phyloP scores from a whole-genome alignment of 2,329 filamentous ascomycete genomes.

The Colletotrichum caudatum region DNA sequence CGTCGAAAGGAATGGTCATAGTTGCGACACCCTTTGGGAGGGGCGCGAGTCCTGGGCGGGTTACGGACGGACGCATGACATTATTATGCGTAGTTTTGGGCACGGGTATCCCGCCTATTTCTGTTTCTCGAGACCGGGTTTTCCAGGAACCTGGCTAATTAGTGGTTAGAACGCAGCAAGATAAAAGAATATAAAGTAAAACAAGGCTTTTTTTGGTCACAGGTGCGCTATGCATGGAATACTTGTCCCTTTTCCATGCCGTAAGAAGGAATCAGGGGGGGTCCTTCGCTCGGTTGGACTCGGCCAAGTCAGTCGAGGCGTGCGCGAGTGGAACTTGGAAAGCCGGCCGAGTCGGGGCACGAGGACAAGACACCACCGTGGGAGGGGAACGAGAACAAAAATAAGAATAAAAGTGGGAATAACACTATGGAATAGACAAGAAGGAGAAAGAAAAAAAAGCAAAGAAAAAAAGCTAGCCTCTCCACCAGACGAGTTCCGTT shows the following conservation, averaged over 20 bases:
- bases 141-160: slow-evolving; percentile 1
- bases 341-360: neutral
- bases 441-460: neutral
- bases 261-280: neutral
- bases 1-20: neutral
- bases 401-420: neutral
- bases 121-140: neutral
- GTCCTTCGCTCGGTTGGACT: neutral
- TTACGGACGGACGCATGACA: neutral
- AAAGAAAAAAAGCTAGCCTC: neutral
- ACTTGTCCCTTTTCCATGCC: neutral
- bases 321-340: slow-evolving; percentile 3
- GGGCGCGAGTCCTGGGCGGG: neutral
- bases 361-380: neutral
- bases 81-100: too few relatives aligned
- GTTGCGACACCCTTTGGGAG: neutral
- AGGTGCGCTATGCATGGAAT: neutral
- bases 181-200: too few relatives aligned
- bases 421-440: too few relatives aligned
- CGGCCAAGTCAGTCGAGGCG: neutral
- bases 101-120: too few relatives aligned
- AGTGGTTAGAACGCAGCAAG: too few relatives aligned
- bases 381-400: neutral
- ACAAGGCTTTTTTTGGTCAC: too few relatives aligned
- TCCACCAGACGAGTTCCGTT: slow-evolving; percentile 13